Evolutionary conservation across 345 rosid genomes (phyloP), one percentile per base, ranked within the genome.

Genomic region (Microcos paniculata): DNA sequence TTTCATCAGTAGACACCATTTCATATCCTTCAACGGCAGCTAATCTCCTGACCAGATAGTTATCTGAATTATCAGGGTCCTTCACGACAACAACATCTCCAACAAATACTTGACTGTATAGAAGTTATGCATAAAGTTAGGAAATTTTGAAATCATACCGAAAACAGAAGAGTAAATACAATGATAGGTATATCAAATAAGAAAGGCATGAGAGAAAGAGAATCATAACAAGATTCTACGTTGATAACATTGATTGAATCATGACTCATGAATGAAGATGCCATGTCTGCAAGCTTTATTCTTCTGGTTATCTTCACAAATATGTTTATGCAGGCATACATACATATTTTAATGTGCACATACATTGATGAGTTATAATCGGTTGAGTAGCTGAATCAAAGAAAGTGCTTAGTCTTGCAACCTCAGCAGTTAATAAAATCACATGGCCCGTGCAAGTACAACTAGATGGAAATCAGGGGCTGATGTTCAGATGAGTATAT

Each of bases 41-140:
- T 81, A 96, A 85, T 87, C 97, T 87, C 85, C 98, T 92, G 64
- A 96, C 91, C 13, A 92, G 74, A 83, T 76, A 78, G 77, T 84
- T 85, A 26, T 86, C 86, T 19, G 88, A 78, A 16, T 82, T 69
- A 65, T 76, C 88, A 71, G 98, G 98, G 73, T 96, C 97, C 87
- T 92, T 96, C 77, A 93, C 46, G 72, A 96, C 90, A 70, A 96
- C 92, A n/a, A 91, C 94, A 79, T 96, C 99, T 80, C 99, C 99
- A 82, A 91, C 86, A 86, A 82, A 87, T 77, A 94, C 88, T 72
- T 49, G 83, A 76, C 99, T 92, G 88, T 26, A 49, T 71, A 76
- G 51, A 31, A 70, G 52, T 59, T 33, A 40, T 58, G 43, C 66
- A 80, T 57, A 21, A 49, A 51, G 46, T 65, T 61, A 76, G 30